Base-by-base conservation (phyloP, 805 yeast species). In the Blastobotrys mokoenaii region DNA sequence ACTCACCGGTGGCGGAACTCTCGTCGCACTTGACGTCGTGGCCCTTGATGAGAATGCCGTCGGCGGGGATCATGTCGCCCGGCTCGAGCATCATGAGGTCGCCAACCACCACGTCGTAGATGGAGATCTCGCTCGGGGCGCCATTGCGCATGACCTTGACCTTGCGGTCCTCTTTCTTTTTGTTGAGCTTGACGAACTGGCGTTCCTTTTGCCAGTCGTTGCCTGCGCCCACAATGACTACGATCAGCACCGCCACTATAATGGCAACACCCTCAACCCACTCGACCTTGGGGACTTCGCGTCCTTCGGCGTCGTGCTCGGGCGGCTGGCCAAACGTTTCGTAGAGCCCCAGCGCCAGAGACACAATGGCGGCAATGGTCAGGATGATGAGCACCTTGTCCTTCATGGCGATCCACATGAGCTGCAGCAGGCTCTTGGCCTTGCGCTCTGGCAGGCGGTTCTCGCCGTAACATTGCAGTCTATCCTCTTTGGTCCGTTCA, bases 221-320 rank as follows among this genome's bases (percentile, higher is more conserved):
- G n/a, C 77, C 82, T 1, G 96, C 93, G 41, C 97, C 95, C 11
- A 94, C 98, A 2, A 86, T 52, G 3, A 90, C 96, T 30, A 93
- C 97, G 48, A 93, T 90, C 3, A 78, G 57, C 18, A 93, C 84
- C 16, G 99, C 99, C 3, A 83, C 83, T 54, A 93, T 76, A 60
- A 93, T 93, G 35, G 98, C 99, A 33, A 89, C 95, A 55, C 99
- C 99, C 69, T 93, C 99, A 40, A 94, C 96, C 97, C 97, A 93
- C 57, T 90, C 96, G 29, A 93, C 94, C 56, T 80, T 77, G 14
- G 97, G 96, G 45, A 79, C 63, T 16, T 77, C 70, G 17, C 77
- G 71, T 22, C 96, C 95, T 51, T 86, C 85, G 4, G 75, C 79
- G 62, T 90, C 96, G 55, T 75, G 76, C 58, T 77, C 79, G 0